Conservation (phyloP, 352 stramenopile species). For the Globisporangium cystogenes region DNA sequence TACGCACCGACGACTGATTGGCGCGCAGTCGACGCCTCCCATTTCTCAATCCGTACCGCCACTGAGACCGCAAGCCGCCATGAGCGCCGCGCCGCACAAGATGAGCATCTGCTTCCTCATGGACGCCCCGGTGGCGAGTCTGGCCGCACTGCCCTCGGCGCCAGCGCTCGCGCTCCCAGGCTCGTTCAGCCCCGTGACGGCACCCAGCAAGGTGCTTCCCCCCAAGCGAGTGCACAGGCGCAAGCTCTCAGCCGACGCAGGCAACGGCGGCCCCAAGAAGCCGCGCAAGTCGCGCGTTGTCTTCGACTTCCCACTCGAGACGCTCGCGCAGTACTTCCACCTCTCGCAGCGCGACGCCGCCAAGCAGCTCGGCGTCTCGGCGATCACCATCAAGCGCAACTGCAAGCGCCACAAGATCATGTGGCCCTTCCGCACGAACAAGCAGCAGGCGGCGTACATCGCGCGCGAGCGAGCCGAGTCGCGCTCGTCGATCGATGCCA, state of each 20-base stretch:
- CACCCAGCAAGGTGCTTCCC: no score
- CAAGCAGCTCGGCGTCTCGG: constrained; percentile 43
- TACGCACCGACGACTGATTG: no score
- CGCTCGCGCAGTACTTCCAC: constrained; percentile 49
- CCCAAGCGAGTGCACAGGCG: neutral
- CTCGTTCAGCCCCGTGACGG: constrained; percentile 1
- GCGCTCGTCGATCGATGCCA: constrained; percentile 8
- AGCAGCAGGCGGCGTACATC: constrained; percentile 18
- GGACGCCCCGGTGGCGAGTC: no score
- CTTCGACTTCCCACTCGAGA: constrained; percentile 45
- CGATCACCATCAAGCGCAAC: constrained; percentile 33
- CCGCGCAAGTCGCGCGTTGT: constrained; percentile 39
- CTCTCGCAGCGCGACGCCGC: constrained; percentile 49
- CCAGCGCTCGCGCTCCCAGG: neutral
- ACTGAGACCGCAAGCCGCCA: no score
- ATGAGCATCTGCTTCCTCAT: neutral
- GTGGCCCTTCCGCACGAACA: constrained; percentile 50
- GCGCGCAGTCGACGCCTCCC: no score
- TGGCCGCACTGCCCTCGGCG: no score
- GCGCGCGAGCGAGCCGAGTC: constrained; percentile 17
- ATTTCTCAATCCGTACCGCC: no score
- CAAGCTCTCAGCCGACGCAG: constrained; percentile 1
- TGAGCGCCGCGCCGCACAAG: neutral
- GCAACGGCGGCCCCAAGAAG: constrained; percentile 1
- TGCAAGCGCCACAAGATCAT: constrained; percentile 50